Evolutionary conservation across 192 early-diverging fungal species (phyloP).

Genomic region (Coemansia sp.): DNA sequence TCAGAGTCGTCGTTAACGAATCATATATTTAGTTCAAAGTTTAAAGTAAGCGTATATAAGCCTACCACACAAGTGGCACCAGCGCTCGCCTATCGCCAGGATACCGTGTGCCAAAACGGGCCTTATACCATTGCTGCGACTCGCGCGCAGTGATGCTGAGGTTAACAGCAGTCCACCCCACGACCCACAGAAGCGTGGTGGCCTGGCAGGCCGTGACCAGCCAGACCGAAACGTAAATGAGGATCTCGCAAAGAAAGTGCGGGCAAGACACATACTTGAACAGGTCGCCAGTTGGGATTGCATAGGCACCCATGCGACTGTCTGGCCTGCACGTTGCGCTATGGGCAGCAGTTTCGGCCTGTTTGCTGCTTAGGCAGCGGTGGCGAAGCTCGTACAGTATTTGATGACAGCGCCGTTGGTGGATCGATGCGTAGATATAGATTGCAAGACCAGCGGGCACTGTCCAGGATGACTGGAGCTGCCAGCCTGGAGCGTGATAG

Average conservation of each 20-base stretch:
- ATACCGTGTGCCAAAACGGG: constrained; percentile 58
- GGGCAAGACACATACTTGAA: constrained; percentile 62
- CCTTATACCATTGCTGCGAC: constrained; percentile 67
- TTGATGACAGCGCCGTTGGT: constrained; percentile 63
- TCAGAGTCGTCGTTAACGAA: neutral
- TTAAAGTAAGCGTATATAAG: neutral
- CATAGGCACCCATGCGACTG: constrained; percentile 29
- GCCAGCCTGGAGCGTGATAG: constrained; percentile 9
- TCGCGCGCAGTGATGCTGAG: constrained; percentile 62
- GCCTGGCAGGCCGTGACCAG: constrained; percentile 51
- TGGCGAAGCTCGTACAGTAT: constrained; percentile 62
- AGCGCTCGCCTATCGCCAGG: constrained; percentile 24
- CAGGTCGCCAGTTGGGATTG: constrained; percentile 65
- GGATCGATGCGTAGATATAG: constrained; percentile 59
- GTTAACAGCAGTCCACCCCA: constrained; percentile 63
- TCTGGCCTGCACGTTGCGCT: neutral
- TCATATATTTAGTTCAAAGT: neutral
- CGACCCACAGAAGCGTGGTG: constrained; percentile 39
- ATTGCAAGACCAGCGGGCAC: constrained; percentile 24
- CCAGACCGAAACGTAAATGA: constrained; percentile 61
- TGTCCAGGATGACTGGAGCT: constrained; percentile 5
- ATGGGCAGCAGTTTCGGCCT: neutral
- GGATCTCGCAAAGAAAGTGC: constrained; percentile 71
- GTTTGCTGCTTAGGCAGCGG: neutral
- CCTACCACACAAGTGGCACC: constrained; percentile 40